These are phyloP conservation scores for Trichocladium uniseriatum DNA, from an alignment of 495 filamentous ascomycete species.

Conservation along the genomic window DNA sequence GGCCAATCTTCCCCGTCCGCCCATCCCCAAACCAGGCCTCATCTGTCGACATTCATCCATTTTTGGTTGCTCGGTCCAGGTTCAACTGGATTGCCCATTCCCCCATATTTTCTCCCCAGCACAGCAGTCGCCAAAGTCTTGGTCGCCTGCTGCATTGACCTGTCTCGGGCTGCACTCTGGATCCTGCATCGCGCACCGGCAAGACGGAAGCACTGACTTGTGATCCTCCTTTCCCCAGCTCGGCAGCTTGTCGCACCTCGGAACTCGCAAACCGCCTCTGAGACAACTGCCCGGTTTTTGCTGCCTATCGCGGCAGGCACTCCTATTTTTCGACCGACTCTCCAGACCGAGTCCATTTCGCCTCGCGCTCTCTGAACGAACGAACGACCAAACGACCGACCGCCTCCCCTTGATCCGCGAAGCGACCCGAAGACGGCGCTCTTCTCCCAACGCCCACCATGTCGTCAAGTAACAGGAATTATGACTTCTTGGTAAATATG, in stretches of 20 bases:
- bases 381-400: too few relatives aligned
- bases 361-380: background rate
- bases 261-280: background rate
- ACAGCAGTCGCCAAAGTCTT: background rate
- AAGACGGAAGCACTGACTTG: background rate
- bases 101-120: background rate
- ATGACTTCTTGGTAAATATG: constrained; percentile 85
- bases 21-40: background rate
- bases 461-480: constrained; percentile 94
- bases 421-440: background rate
- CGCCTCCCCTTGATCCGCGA: background rate
- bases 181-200: background rate
- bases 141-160: background rate
- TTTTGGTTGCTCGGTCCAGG: background rate
- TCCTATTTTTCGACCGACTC: background rate
- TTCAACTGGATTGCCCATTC: background rate
- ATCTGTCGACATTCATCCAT: background rate
- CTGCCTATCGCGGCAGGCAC: background rate
- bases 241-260: background rate
- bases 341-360: background rate
- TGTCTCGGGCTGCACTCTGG: background rate
- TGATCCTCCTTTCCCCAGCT: background rate
- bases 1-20: constrained; percentile 1
- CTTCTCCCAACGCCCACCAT: constrained; percentile 43
- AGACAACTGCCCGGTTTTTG: background rate